phyloP scores from a whole-genome alignment of 2,329 filamentous ascomycete genomes.

The Colletotrichum costaricense region DNA sequence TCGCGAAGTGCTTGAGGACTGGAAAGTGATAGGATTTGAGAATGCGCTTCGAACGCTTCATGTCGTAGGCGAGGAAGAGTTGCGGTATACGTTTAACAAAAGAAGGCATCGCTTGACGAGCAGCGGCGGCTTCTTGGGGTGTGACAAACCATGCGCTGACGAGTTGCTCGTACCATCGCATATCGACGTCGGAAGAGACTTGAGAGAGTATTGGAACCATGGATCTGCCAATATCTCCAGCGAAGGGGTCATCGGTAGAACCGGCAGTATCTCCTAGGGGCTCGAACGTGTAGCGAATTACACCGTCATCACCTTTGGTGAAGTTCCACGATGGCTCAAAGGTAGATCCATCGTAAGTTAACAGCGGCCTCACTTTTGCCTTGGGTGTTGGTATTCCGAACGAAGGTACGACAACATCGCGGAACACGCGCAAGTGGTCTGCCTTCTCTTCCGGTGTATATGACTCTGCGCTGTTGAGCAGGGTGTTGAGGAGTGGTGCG shows the following conservation, averaged over 20 bases:
- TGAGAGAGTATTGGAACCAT: constrained; percentile 20
- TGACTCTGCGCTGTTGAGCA: constrained; percentile 22
- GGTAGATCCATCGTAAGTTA: constrained; percentile 27
- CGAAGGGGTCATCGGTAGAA: constrained; percentile 18
- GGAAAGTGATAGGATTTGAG: constrained; percentile 41
- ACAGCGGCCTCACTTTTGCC: constrained; percentile 15
- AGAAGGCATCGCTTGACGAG: constrained; percentile 4
- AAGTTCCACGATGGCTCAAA: constrained; percentile 31
- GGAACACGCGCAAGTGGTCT: constrained; percentile 31
- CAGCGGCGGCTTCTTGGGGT: constrained; percentile 1
- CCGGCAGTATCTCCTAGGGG: constrained; percentile 20
- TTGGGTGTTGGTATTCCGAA: constrained; percentile 21
- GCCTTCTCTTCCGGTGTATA: constrained; percentile 24
- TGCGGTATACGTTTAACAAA: constrained; percentile 35
- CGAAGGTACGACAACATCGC: constrained; percentile 30
- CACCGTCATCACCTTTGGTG: constrained; percentile 14
- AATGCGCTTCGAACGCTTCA: constrained; percentile 34
- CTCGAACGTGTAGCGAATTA: constrained; percentile 25
- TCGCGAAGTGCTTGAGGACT: constrained; percentile 39
- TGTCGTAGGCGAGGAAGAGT: constrained; percentile 39
- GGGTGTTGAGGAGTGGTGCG: constrained; percentile 11
- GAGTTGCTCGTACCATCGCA: constrained; percentile 29
- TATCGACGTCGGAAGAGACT: constrained; percentile 21
- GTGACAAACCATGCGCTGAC: constrained; percentile 20
- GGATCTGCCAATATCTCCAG: constrained; percentile 9